Base-by-base conservation (phyloP, 352 stramenopile species). In the Pythium phragmitis region DNA sequence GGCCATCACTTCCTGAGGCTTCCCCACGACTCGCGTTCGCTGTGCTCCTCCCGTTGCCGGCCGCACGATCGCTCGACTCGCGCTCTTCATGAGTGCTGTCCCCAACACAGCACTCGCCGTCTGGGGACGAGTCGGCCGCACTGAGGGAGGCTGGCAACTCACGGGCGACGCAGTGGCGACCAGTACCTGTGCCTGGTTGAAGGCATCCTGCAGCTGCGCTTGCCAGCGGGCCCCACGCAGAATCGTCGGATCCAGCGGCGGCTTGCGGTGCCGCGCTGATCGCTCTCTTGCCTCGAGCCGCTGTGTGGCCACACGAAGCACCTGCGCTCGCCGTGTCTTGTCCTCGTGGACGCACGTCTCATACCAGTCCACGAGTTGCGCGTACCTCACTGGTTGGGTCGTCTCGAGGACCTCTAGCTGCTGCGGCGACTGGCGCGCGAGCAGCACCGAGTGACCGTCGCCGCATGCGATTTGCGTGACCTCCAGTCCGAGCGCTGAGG, bases 381-480 rank as follows among this genome's bases (percentile, higher is more conserved):
- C 69, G 33, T 88, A 89, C 49, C 74, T 69, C 13, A 57, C 50
- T 23, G 80, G 78, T 23, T 89, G 75, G 13, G 67, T 79, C 14
- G 61, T 53, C 37, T 90, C 75, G 13, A 88, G 49, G 1, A 60
- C 65, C 19, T 88, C 79, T 1, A 88, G 30, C 28, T 85, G 69
- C 19, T 67, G 65, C 26, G 77, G 74, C 0, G 77, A 68, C 14
- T 68, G 58, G 13, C 68, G 76, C 2, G 72, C 74, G 7, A 90
- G 66, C 45, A 85, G 65, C 16, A 83, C 70, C n/a, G 79, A 87
- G 67, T 90, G 81, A 19, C 50, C 55, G 12, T 82, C 70, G 8
- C 79, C 81, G n/a, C 74, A 75, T 7, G 65, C 65, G 8, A 88
- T 19, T 49, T 92, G 83, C 7, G 70, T 78, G 11, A 85, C 77